These are phyloP conservation scores for Fraxinus anomala DNA, from an alignment of 257 asterid genomes.

Conservation along the genomic window DNA sequence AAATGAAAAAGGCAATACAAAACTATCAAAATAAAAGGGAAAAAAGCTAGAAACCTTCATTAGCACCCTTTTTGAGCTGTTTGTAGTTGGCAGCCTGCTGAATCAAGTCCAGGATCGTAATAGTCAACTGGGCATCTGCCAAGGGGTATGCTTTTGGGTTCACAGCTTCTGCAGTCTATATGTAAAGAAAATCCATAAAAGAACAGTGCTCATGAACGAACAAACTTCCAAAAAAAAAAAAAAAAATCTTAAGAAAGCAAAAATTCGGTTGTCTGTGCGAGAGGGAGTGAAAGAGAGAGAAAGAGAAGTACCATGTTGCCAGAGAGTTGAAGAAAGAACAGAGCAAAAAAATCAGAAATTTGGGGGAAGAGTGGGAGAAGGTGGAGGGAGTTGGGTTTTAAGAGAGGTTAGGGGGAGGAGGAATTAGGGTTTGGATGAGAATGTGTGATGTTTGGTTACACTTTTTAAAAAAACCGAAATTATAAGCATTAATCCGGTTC, in stretches of 20 bases:
- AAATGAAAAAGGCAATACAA: not conserved
- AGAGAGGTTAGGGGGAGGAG: not conserved
- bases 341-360: not conserved
- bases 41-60: constrained; percentile 31
- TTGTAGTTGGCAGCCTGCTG: constrained; percentile 57
- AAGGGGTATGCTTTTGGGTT: constrained; percentile 52
- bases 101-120: constrained; percentile 49
- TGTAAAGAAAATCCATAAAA: not conserved
- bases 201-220: not conserved
- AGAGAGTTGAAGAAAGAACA: not conserved
- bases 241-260: not conserved
- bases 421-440: not conserved
- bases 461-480: too few relatives aligned
- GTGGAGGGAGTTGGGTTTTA: not conserved
- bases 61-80: constrained; percentile 61
- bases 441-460: not conserved
- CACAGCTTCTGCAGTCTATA: constrained; percentile 37
- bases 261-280: not conserved
- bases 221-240: not conserved
- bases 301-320: not conserved
- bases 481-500: too few relatives aligned
- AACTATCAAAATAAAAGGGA: not conserved
- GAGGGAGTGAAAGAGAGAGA: not conserved
- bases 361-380: not conserved
- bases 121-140: constrained; percentile 52